phyloP scores from a whole-genome alignment of 306 rosid species.

The Parietaria judaica region DNA sequence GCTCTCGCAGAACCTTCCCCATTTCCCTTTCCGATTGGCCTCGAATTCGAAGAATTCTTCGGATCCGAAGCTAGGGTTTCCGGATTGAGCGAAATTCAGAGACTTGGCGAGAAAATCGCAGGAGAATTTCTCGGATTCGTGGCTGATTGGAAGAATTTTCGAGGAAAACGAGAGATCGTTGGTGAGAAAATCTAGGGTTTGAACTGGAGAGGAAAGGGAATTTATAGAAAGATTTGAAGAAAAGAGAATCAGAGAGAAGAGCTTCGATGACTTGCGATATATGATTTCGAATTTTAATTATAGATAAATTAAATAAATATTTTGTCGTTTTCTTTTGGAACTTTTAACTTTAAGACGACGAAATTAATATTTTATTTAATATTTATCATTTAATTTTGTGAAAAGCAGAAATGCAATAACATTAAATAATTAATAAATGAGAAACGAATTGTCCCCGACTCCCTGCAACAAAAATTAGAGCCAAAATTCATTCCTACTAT shows the following conservation, averaged over 20 bases:
- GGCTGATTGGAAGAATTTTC: constrained; percentile 10
- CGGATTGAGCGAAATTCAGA: neutral
- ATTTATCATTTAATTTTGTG: no score
- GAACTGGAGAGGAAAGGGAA: constrained; percentile 21
- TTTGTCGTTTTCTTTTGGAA: no score
- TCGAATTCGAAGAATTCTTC: neutral
- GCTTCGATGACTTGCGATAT: constrained; percentile 5
- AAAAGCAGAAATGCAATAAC: no score
- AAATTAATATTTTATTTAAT: no score
- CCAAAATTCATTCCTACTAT: no score
- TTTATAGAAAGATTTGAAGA: constrained; percentile 11
- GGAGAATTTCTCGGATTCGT: neutral
- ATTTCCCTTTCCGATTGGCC: constrained; percentile 30
- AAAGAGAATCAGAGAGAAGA: constrained; percentile 3
- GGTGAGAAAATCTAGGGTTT: constrained; percentile 44
- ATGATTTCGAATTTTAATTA: constrained; percentile 3
- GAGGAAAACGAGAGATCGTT: constrained; percentile 19
- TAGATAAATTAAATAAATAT: neutral
- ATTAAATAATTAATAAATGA: no score
- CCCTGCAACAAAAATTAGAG: no score
- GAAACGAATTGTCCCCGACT: no score
- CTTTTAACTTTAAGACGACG: no score
- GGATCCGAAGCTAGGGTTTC: constrained; percentile 28
- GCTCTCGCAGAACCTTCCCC: constrained; percentile 64
- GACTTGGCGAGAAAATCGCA: neutral